These are phyloP conservation scores for Heterobasidion parviporum DNA, from an alignment of 1,284 basidiomycete species.

Conservation along the genomic window DNA sequence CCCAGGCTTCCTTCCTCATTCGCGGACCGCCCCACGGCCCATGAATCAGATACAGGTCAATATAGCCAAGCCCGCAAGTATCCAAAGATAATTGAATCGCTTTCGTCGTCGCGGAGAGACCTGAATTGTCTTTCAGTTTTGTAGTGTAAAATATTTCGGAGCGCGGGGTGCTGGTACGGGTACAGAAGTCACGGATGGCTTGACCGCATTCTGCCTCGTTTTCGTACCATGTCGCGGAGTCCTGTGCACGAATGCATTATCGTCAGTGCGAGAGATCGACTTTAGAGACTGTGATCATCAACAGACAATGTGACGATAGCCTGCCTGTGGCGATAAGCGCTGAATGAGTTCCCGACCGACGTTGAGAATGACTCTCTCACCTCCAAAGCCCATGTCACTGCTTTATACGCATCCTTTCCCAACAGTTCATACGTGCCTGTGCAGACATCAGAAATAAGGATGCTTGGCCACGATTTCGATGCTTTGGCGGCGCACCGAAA, in stretches of 20 bases:
- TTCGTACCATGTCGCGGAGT: constrained; percentile 59
- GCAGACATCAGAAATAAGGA: not conserved
- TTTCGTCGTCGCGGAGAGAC: constrained; percentile 38
- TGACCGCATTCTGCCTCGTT: constrained; percentile 58
- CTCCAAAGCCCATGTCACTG: constrained; percentile 57
- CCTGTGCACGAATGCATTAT: constrained; percentile 22
- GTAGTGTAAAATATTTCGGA: constrained; percentile 60
- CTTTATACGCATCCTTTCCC: constrained; percentile 45
- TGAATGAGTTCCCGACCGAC: constrained; percentile 3
- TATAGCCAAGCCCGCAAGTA: constrained; percentile 45
- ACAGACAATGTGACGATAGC: constrained; percentile 60
- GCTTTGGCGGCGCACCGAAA: constrained; percentile 35
- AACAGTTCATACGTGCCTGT: constrained; percentile 63
- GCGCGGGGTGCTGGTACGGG: constrained; percentile 35
- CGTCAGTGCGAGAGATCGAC: constrained; percentile 2
- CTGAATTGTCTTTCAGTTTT: constrained; percentile 55
- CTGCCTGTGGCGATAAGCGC: constrained; percentile 29
- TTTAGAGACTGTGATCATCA: constrained; percentile 8
- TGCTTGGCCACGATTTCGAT: not conserved
- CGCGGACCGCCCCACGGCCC: constrained; percentile 46
- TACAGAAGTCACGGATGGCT: constrained; percentile 53
- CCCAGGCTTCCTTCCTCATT: constrained; percentile 48
- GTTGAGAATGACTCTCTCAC: constrained; percentile 19
- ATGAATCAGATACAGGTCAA: constrained; percentile 69
- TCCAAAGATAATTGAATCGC: constrained; percentile 49